Conservation (phyloP, 2,329 filamentous ascomycete species). For the Coniochaeta pulveracea region DNA sequence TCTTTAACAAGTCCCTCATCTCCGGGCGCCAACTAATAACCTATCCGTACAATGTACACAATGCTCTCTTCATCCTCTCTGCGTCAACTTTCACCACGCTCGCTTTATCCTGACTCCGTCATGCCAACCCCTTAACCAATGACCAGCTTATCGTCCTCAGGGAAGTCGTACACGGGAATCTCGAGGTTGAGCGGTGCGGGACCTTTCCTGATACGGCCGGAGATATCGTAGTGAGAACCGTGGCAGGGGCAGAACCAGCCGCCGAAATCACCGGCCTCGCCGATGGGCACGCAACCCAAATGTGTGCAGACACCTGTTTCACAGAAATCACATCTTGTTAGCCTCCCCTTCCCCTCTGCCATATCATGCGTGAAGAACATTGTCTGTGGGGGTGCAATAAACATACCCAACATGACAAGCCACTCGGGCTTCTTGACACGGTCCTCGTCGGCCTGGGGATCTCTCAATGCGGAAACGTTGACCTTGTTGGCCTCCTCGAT, state of each 20-base stretch:
- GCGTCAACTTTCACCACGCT: not conserved
- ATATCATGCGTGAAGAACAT: not conserved
- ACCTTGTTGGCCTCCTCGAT: slow-evolving; percentile 90
- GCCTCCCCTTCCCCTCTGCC: slow-evolving; percentile 6
- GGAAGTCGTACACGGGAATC: slow-evolving; percentile 86
- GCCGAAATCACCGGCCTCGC: slow-evolving; percentile 94
- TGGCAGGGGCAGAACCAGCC: slow-evolving; percentile 99
- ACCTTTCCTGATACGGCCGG: slow-evolving; percentile 93
- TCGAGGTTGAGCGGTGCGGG: slow-evolving; percentile 96
- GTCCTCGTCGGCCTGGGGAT: slow-evolving; percentile 82
- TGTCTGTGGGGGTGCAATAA: not conserved
- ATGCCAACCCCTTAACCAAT: slow-evolving; percentile 62
- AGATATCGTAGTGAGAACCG: slow-evolving; percentile 99
- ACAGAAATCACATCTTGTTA: slow-evolving; percentile 11
- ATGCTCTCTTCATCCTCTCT: not conserved
- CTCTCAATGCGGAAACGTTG: slow-evolving; percentile 73
- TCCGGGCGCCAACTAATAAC: slow-evolving; percentile 6
- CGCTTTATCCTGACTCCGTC: not conserved
- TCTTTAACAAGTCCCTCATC: too few species aligned
- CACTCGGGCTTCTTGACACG: slow-evolving; percentile 98
- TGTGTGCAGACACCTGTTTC: slow-evolving; percentile 97
- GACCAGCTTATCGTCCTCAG: slow-evolving; percentile 75
- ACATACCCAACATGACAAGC: slow-evolving; percentile 91
- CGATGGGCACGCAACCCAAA: slow-evolving; percentile 97
- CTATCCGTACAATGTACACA: slow-evolving; percentile 7